These are phyloP conservation scores for Lolium multiflorum DNA, from an alignment of 176 grass and related monocot genomes.

Conservation along the genomic window DNA sequence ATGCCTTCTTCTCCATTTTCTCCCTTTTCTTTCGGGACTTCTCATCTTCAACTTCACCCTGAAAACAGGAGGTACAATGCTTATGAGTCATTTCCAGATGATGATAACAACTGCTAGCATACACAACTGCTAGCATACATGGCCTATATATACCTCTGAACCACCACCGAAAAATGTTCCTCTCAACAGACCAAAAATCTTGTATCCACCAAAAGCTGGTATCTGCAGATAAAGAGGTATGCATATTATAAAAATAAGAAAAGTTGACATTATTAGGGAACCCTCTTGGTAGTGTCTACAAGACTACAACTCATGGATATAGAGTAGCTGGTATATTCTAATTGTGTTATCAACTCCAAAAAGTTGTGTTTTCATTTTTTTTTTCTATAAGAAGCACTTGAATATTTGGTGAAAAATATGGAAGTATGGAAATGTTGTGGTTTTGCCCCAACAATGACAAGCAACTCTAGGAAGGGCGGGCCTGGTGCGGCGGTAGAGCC, in stretches of 20 bases:
- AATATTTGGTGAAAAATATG: no score
- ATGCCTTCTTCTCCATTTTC: slow-evolving; percentile 96
- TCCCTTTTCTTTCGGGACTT: slow-evolving; percentile 91
- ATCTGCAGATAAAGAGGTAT: slow-evolving; percentile 61
- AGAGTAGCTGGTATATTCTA: no score
- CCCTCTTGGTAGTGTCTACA: neutral
- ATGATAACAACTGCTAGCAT: slow-evolving; percentile 32
- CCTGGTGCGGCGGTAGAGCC: no score
- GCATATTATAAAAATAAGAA: slow-evolving; percentile 31
- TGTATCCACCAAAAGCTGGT: slow-evolving; percentile 87
- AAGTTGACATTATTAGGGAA: neutral
- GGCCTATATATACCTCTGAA: slow-evolving; percentile 68
- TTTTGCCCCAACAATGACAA: no score
- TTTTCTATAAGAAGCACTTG: no score
- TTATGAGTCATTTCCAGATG: neutral
- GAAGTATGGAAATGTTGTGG: no score
- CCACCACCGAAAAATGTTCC: slow-evolving; percentile 73
- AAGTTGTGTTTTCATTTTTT: no score
- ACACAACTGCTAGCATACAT: neutral
- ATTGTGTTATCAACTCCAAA: no score
- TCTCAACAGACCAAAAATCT: slow-evolving; percentile 75
- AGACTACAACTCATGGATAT: no score
- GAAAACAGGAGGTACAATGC: slow-evolving; percentile 33
- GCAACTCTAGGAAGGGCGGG: no score
- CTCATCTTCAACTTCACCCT: slow-evolving; percentile 88